phyloP scores from a whole-genome alignment of 139 green algal species.

The Nannochloris sp. region DNA sequence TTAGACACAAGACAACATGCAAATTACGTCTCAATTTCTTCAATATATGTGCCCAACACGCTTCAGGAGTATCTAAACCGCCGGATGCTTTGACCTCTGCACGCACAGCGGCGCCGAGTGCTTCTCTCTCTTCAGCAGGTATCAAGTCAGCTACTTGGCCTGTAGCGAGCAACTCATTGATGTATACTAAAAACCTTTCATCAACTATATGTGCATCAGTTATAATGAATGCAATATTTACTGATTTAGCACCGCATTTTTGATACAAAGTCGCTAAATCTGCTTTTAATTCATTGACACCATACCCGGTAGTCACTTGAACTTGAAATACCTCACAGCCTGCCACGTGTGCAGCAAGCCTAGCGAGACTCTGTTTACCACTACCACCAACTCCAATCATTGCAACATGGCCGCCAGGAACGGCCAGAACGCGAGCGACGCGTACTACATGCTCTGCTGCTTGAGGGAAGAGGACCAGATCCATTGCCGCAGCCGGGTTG shows the following conservation, averaged over 20 bases:
- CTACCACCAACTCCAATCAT: constrained; percentile 76
- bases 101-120: constrained; percentile 48
- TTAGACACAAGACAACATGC: constrained; percentile 88
- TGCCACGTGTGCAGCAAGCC: constrained; percentile 9
- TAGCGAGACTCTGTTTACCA: constrained; percentile 27
- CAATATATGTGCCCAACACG: constrained; percentile 87
- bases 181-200: constrained; percentile 82
- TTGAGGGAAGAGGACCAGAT: constrained; percentile 80
- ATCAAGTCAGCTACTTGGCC: constrained; percentile 76
- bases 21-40: constrained; percentile 68
- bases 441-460: constrained; percentile 74
- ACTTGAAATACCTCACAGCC: constrained; percentile 77
- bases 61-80: constrained; percentile 71
- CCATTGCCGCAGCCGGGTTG: constrained; percentile 70
- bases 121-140: constrained; percentile 23
- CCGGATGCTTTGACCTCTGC: constrained; percentile 73
- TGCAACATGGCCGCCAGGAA: constrained; percentile 77
- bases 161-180: constrained; percentile 85
- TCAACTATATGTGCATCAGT: constrained; percentile 78
- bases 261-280: constrained; percentile 75
- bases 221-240: constrained; percentile 74
- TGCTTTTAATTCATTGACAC: constrained; percentile 72
- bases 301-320: constrained; percentile 63
- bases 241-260: constrained; percentile 58
- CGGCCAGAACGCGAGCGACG: constrained; percentile 73